Evolutionary conservation across 2,329 filamentous ascomycete genomes (phyloP).

Genomic region (Xylariaceae sp.): DNA sequence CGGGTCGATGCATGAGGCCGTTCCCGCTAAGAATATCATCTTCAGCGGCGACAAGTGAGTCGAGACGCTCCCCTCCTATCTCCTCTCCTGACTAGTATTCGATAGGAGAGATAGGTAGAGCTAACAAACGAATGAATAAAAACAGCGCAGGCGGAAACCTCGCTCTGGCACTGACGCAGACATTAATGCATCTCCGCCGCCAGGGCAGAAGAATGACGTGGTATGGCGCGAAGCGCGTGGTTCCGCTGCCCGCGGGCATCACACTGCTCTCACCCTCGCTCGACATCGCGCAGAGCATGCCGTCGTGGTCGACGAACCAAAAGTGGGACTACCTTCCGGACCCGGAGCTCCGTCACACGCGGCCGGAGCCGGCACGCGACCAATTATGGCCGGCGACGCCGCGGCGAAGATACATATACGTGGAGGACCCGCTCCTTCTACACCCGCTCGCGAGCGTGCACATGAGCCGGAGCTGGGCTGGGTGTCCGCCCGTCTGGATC

Average conservation of each 20-base stretch:
- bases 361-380: constrained; percentile 38
- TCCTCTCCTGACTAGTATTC: background rate
- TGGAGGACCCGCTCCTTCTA: constrained; percentile 46
- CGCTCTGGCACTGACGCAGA: constrained; percentile 58
- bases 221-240: constrained; percentile 50
- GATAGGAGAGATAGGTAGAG: background rate
- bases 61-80: background rate
- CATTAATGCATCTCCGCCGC: constrained; percentile 57
- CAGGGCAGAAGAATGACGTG: constrained; percentile 47
- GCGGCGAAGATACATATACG: constrained; percentile 49
- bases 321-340: constrained; percentile 60
- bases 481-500: constrained; percentile 61
- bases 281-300: constrained; percentile 61
- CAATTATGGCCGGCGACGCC: constrained; percentile 52
- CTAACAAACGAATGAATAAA: background rate
- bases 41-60: constrained; percentile 62
- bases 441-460: constrained; percentile 67
- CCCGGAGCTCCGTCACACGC: constrained; percentile 32
- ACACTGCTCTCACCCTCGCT: constrained; percentile 63
- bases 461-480: constrained; percentile 53
- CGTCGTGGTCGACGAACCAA: constrained; percentile 46
- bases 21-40: constrained; percentile 61
- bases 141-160: constrained; percentile 67
- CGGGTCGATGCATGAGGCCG: constrained; percentile 59
- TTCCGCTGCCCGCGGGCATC: constrained; percentile 63